Conservation (phyloP, 768 basidiomycete species). For the Mycena albidolilacea region DNA sequence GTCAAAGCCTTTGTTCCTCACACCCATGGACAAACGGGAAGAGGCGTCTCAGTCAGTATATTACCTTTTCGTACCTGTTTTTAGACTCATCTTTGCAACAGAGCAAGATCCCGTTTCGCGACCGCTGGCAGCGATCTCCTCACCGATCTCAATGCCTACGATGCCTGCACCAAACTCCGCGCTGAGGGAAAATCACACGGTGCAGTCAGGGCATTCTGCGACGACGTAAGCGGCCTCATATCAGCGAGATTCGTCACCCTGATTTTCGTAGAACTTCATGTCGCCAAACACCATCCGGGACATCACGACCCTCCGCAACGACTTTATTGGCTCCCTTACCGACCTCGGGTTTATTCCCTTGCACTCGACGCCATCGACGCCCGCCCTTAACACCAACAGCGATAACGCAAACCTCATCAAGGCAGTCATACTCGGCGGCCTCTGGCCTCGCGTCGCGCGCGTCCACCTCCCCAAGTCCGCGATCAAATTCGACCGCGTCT, state of each 20-base stretch:
- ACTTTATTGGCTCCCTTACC: conserved; percentile 79
- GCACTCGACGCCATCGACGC: conserved; percentile 59
- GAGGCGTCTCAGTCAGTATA: conserved; percentile 76
- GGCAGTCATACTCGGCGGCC: conserved; percentile 85
- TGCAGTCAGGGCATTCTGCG: conserved; percentile 74
- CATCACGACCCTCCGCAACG: conserved; percentile 81
- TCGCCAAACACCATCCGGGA: conserved; percentile 81
- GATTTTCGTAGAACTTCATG: conserved; percentile 80
- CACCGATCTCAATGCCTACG: conserved; percentile 85
- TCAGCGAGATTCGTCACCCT: background rate
- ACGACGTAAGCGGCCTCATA: conserved; percentile 63
- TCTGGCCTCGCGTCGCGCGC: conserved; percentile 88
- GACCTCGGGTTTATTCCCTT: conserved; percentile 79
- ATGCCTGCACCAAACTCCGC: conserved; percentile 69
- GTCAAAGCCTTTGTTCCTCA: conserved; percentile 89
- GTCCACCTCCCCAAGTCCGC: conserved; percentile 81
- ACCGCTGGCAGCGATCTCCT: conserved; percentile 86
- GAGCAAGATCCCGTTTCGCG: conserved; percentile 80
- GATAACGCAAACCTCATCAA: conserved; percentile 84
- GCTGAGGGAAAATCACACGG: conserved; percentile 63
- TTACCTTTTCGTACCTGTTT: background rate
- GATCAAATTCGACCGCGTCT: conserved; percentile 88
- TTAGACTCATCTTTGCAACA: conserved; percentile 46
- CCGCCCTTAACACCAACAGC: conserved; percentile 75
- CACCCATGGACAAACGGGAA: conserved; percentile 86